Base-by-base conservation (phyloP, 306 rosid genomes). In the Inga oerstediana region DNA sequence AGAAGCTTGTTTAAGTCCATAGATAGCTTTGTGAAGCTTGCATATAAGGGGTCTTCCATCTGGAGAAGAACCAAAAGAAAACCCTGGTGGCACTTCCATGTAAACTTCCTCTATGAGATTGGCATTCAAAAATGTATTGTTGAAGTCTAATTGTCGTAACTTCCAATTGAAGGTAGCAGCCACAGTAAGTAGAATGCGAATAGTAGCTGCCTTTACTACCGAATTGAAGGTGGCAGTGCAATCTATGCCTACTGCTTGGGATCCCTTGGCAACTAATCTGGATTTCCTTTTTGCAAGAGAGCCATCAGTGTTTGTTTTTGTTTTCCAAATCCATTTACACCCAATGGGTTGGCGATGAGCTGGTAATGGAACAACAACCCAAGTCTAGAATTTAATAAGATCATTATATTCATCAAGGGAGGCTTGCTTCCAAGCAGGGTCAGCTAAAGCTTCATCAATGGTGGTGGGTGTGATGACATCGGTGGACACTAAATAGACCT, bases 101-200 rank as follows among this genome's bases (percentile, higher is more conserved):
- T 7, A 61, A 1, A 46, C 51, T 0, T 46, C 51, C 16, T 46
- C 16, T 10, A 0, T 46, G 15, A 46, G 15, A 14, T 3, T 1
- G 0, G 17, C 35, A 61, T 61, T 61, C 2, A 61, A 1, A 6
- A 61, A 24, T 0, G 67, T 17, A 11, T 61, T 61, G 2, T 61
- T 61, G 5, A 61, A 22, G 0, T 22, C 67, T 0, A 61, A 1
- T 2, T 61, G 35, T 3, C 3, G 17, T 4, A 61, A 0, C 3
- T 10, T 24, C 67, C 8, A 61, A 2, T 5, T 5, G 0, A 10
- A 2, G 0, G 35, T 24, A 0, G 24, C 0, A 2, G 67, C 67
- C 0, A 61, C 0, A 4, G 15, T 10, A 0, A 22, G 34, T 1
- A 61, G 15, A 2, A 61, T n/a, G 0, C 16, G 0, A 3, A 61